Evolutionary conservation across 306 rosid species (phyloP).

Genomic region (Fragaria nilgerrensis): DNA sequence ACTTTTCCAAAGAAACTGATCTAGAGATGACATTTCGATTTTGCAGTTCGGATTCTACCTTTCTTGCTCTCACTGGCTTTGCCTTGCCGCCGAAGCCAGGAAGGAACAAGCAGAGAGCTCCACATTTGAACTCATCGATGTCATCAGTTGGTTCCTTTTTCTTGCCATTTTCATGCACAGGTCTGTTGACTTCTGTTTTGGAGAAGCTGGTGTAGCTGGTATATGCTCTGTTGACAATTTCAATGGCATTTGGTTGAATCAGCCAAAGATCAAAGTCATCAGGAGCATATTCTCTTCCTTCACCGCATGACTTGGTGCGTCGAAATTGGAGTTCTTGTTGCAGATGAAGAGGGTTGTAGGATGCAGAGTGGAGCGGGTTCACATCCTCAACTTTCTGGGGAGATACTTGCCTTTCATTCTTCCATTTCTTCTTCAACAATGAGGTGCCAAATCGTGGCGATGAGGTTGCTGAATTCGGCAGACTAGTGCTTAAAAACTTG

Average conservation of each 20-base stretch:
- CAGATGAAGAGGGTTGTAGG: background rate
- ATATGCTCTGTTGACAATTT: slow-evolving; percentile 22
- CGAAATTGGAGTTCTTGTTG: slow-evolving; percentile 37
- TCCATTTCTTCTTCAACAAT: slow-evolving; percentile 40
- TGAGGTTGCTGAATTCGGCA: slow-evolving; percentile 65
- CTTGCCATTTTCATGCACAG: slow-evolving; percentile 28
- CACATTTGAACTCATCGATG: slow-evolving; percentile 57
- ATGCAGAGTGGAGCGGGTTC: slow-evolving; percentile 20
- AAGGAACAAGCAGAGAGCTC: slow-evolving; percentile 65
- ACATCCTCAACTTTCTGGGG: slow-evolving; percentile 27
- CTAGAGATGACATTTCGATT: slow-evolving; percentile 43
- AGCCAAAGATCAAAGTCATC: slow-evolving; percentile 66
- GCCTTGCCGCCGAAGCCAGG: slow-evolving; percentile 66
- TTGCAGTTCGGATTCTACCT: slow-evolving; percentile 25
- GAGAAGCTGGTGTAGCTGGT: slow-evolving; percentile 29
- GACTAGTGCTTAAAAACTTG: slow-evolving; percentile 68
- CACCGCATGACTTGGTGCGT: slow-evolving; percentile 67
- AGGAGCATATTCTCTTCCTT: slow-evolving; percentile 37
- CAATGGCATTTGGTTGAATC: slow-evolving; percentile 28
- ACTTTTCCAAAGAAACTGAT: slow-evolving; percentile 74
- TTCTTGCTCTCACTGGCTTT: slow-evolving; percentile 48
- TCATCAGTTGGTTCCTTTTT: slow-evolving; percentile 28
- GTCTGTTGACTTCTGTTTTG: slow-evolving; percentile 35
- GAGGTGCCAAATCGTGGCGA: slow-evolving; percentile 43
- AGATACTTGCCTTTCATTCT: slow-evolving; percentile 32